Percentiles rank a stretch among this genome's conserved stretches.
Evolutionary conservation across 352 stramenopile species (phyloP).

Genomic region (Phytophthora foliorum): DNA sequence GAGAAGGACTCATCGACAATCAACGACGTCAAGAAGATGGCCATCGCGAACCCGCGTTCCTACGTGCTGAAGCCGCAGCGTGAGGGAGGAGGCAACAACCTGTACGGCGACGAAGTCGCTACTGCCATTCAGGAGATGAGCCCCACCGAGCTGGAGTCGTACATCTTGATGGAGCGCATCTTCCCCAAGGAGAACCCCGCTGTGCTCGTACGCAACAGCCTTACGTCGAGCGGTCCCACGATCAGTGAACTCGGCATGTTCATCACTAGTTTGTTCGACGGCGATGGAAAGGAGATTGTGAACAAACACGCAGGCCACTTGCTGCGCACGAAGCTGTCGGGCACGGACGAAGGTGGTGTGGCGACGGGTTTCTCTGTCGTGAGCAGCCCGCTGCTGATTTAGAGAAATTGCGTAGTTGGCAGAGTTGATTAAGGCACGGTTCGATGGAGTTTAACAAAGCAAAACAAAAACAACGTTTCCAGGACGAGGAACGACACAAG

Average conservation of each 20-base stretch:
- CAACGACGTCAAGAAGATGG: slow-evolving; percentile 80
- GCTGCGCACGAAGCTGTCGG: slow-evolving; percentile 95
- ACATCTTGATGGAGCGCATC: slow-evolving; percentile 98
- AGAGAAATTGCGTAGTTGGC: slow-evolving; percentile 33
- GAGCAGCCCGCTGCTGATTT: slow-evolving; percentile 91
- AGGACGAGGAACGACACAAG: no score
- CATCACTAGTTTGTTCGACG: slow-evolving; percentile 87
- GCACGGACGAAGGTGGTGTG: slow-evolving; percentile 97
- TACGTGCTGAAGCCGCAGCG: slow-evolving; percentile 99
- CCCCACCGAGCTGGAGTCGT: slow-evolving; percentile 81
- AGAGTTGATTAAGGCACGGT: slow-evolving; percentile 1
- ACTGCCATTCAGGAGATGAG: slow-evolving; percentile 85
- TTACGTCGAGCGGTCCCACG: slow-evolving; percentile 78
- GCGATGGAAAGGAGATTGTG: slow-evolving; percentile 81
- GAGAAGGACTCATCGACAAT: slow-evolving; percentile 83
- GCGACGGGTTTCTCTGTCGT: slow-evolving; percentile 95
- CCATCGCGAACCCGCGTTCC: slow-evolving; percentile 62
- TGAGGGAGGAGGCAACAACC: slow-evolving; percentile 98
- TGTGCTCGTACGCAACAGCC: slow-evolving; percentile 84
- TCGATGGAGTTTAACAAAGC: background rate
- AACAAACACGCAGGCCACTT: slow-evolving; percentile 97
- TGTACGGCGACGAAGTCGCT: slow-evolving; percentile 95
- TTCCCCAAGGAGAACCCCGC: slow-evolving; percentile 90
- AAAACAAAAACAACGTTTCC: no score
- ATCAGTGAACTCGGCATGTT: slow-evolving; percentile 97